These are phyloP conservation scores for Vitis rotundifolia DNA, from an alignment of 164 flowering plant species.

Conservation along the genomic window DNA sequence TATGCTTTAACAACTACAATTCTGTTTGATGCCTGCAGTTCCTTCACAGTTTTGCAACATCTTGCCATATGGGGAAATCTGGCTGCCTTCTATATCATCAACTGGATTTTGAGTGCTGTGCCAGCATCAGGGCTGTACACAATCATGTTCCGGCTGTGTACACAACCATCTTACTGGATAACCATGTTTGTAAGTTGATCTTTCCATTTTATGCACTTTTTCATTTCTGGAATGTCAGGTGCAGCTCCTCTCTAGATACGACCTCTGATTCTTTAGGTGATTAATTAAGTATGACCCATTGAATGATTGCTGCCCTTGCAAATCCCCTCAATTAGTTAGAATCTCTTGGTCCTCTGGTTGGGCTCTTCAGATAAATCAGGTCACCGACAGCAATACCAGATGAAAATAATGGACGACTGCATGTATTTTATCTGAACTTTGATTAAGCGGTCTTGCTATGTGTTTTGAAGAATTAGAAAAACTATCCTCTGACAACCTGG, in stretches of 20 bases:
- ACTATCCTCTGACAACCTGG: no score
- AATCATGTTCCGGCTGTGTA: slow-evolving; percentile 89
- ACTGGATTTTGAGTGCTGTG: slow-evolving; percentile 74
- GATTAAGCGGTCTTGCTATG: no score
- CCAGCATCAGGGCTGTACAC: slow-evolving; percentile 95
- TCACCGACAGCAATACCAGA: no score
- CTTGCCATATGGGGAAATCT: slow-evolving; percentile 96
- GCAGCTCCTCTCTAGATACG: background rate
- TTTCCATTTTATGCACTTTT: slow-evolving; percentile 1
- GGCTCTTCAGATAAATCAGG: no score
- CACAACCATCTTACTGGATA: slow-evolving; percentile 89
- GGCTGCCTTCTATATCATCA: slow-evolving; percentile 76
- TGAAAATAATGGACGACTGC: no score
- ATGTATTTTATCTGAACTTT: no score
- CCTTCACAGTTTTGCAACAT: slow-evolving; percentile 88
- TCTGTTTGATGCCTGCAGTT: slow-evolving; percentile 48
- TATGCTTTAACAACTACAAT: background rate
- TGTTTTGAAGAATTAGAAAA: no score
- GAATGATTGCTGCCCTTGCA: no score
- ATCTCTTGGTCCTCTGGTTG: no score
- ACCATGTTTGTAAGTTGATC: slow-evolving; percentile 75
- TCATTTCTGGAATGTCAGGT: background rate
- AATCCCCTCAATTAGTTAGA: no score
- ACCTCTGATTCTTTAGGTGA: background rate
- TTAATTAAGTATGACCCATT: background rate